These are phyloP conservation scores for Eucalyptus lansdowneana DNA, from an alignment of 345 rosid species.

Conservation along the genomic window DNA sequence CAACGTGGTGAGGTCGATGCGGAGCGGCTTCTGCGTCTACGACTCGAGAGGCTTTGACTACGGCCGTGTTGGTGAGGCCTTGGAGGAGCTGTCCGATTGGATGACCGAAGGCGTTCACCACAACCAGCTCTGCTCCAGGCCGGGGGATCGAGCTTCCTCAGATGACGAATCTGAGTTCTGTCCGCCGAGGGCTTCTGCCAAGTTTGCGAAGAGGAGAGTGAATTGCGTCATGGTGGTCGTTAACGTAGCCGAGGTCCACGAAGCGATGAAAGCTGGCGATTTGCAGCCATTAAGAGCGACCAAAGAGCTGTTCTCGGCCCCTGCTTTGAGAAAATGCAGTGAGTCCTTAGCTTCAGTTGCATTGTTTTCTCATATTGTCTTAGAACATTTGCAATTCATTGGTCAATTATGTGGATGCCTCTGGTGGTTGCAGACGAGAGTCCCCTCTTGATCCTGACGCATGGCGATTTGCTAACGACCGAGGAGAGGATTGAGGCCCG, in stretches of 20 bases:
- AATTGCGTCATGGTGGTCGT: conserved; percentile 40
- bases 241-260: conserved; percentile 27
- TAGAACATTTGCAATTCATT: background rate
- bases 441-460: conserved; percentile 40
- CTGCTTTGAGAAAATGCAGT: conserved; percentile 38
- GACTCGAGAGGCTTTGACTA: conserved; percentile 47
- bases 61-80: conserved; percentile 4
- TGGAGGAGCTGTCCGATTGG: conserved; percentile 38
- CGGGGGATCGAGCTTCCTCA: conserved; percentile 5
- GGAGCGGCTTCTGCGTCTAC: conserved; percentile 39
- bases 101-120: conserved; percentile 45
- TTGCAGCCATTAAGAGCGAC: conserved; percentile 25
- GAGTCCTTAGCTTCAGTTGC: background rate
- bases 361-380: background rate
- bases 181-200: conserved; percentile 10
- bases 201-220: conserved; percentile 31
- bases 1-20: conserved; percentile 37
- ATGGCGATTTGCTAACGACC: conserved; percentile 31
- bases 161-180: conserved; percentile 5
- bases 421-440: conserved; percentile 31
- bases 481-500: conserved; percentile 43
- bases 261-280: conserved; percentile 28
- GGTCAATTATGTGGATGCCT: background rate
- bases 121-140: conserved; percentile 30
- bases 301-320: conserved; percentile 23